Conservation (phyloP, 1,139 yeast genomes). For the Protomyces gravidus region DNA sequence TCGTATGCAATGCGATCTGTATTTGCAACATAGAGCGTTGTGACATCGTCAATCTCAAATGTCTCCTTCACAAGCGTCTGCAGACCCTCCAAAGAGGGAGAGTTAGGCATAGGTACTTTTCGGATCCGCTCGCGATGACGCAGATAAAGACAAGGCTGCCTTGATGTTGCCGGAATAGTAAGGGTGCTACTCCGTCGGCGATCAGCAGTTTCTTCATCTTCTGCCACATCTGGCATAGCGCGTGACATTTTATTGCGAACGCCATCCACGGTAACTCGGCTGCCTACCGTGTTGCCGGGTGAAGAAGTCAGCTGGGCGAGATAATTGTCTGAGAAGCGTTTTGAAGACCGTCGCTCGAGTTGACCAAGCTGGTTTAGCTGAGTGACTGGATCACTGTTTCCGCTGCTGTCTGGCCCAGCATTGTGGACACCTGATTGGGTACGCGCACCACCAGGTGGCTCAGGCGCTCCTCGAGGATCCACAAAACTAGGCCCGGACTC, state of each 20-base stretch:
- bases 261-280: conserved; percentile 16
- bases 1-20: conserved; percentile 49
- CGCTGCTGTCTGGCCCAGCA: neutral
- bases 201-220: conserved; percentile 10
- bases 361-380: conserved; percentile 15
- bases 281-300: conserved; percentile 2
- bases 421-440: neutral
- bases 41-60: conserved; percentile 56
- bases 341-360: conserved; percentile 19
- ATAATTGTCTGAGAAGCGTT: conserved; percentile 24
- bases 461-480: conserved; percentile 13
- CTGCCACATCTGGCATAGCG: conserved; percentile 12
- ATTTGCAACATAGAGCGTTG: conserved; percentile 45
- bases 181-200: neutral
- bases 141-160: neutral
- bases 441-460: neutral
- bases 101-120: conserved; percentile 3
- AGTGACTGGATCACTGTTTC: conserved; percentile 12
- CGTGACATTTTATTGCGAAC: conserved; percentile 15
- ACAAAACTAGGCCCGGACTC: neutral
- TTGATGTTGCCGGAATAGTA: neutral
- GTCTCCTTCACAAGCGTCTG: neutral
- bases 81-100: neutral
- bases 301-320: conserved; percentile 20
- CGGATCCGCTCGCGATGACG: conserved; percentile 38